Percentiles rank a stretch among this genome's conserved stretches.
phyloP scores from a whole-genome alignment of 257 asterid species.

The Anisodus tanguticus region DNA sequence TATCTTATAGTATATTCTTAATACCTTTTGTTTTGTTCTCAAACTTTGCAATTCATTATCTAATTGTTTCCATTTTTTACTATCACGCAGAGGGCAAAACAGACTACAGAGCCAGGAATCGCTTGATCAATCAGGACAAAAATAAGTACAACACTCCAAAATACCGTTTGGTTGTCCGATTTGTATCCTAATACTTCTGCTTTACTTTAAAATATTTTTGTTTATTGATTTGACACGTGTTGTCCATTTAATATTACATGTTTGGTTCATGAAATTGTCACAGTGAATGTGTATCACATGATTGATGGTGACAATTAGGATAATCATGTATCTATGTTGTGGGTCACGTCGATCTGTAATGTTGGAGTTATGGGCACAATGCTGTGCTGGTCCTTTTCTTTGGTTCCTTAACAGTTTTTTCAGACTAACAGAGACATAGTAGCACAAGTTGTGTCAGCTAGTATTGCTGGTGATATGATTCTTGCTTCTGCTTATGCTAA shows the following conservation, averaged over 20 bases:
- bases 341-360: neutral
- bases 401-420: conserved; percentile 40
- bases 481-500: conserved; percentile 68
- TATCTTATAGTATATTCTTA: too few relatives aligned
- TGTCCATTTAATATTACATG: neutral
- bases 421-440: conserved; percentile 71
- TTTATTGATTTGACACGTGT: neutral
- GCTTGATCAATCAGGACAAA: conserved; percentile 73
- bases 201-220: neutral
- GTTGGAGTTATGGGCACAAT: neutral
- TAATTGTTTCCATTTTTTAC: neutral
- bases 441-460: conserved; percentile 72
- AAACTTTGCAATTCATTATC: neutral
- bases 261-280: neutral
- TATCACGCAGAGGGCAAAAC: conserved; percentile 66
- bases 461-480: conserved; percentile 68
- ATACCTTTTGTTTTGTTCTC: neutral
- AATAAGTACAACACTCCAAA: conserved; percentile 80
- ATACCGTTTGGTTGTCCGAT: conserved; percentile 69
- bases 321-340: neutral
- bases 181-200: conserved; percentile 54
- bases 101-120: conserved; percentile 74
- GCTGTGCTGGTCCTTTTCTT: neutral
- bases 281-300: neutral
- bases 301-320: neutral